Percentiles rank a stretch among this genome's conserved stretches.
Evolutionary conservation across 1,284 basidiomycete species (phyloP).

Genomic region (Mycena sp.): DNA sequence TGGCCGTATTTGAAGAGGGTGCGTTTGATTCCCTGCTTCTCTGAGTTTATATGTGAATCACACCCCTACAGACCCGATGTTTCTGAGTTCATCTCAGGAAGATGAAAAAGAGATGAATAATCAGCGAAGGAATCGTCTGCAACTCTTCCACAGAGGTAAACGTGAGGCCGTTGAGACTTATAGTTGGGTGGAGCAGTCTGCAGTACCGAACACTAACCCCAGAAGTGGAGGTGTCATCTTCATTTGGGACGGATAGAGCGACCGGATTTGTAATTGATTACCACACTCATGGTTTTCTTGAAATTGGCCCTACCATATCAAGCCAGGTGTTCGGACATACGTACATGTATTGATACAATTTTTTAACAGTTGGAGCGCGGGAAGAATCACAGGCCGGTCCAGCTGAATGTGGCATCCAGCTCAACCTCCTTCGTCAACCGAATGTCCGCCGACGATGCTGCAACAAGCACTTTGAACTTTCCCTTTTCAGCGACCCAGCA

Average conservation of each 20-base stretch:
- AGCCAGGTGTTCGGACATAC: too few relatives aligned
- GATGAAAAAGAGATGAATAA: constrained; percentile 17
- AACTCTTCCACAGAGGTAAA: constrained; percentile 3
- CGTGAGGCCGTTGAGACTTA: background rate
- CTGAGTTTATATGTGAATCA: background rate
- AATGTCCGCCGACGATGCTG: constrained; percentile 48
- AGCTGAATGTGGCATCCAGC: constrained; percentile 46
- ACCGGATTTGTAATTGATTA: too few relatives aligned
- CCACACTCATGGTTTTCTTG: too few relatives aligned
- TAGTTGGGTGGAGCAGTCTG: constrained; percentile 23
- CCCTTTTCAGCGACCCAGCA: constrained; percentile 57
- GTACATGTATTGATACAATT: too few relatives aligned
- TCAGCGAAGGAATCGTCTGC: constrained; percentile 18
- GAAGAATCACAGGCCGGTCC: constrained; percentile 49
- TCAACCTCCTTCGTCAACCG: constrained; percentile 44
- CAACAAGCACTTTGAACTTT: constrained; percentile 51
- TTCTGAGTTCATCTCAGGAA: constrained; percentile 27
- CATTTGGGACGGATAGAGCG: constrained; percentile 8
- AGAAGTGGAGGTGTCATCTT: constrained; percentile 23
- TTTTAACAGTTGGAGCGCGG: too few relatives aligned
- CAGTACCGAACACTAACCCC: background rate
- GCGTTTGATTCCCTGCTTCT: background rate
- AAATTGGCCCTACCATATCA: too few relatives aligned
- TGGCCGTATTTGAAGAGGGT: constrained; percentile 49
- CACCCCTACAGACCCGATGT: constrained; percentile 10